Conservation (phyloP, 2,329 filamentous ascomycete genomes). For the Fusarium compactum region DNA sequence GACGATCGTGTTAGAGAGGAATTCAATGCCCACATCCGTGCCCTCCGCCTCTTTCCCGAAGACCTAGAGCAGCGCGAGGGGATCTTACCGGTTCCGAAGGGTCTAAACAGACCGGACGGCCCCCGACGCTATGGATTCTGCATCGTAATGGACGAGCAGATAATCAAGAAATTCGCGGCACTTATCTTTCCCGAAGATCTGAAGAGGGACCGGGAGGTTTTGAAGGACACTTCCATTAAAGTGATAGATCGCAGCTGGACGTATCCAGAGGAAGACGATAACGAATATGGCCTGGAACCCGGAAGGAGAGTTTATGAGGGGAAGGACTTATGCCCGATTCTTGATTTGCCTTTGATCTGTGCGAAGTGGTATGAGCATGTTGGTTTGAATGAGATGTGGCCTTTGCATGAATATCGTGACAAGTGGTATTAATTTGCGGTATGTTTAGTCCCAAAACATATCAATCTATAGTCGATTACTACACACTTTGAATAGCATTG, state of each 20-base stretch:
- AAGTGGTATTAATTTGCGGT: not conserved
- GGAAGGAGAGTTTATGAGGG: not conserved
- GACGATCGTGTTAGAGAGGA: slow-evolving; percentile 32
- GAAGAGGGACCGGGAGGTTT: not conserved
- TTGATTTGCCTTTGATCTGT: not conserved
- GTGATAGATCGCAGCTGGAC: slow-evolving; percentile 10
- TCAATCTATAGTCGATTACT: not conserved
- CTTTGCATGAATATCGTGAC: not conserved
- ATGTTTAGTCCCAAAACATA: not conserved
- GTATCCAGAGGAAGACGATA: not conserved
- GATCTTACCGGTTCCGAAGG: too few relatives aligned
- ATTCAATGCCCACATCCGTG: slow-evolving; percentile 20
- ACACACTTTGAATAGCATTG: not conserved
- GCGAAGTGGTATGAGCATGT: not conserved
- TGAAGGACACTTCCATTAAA: slow-evolving; percentile 8
- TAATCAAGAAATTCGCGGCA: not conserved
- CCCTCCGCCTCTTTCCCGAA: too few relatives aligned
- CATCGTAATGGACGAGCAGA: slow-evolving; percentile 9
- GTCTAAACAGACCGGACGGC: slow-evolving; percentile 12
- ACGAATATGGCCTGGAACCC: not conserved
- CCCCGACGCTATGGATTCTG: slow-evolving; percentile 11
- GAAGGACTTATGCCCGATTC: not conserved
- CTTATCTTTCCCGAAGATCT: slow-evolving; percentile 2
- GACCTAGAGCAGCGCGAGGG: too few relatives aligned
- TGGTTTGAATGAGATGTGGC: not conserved